Evolutionary conservation across 331 rosid genomes (phyloP).

Genomic region (Rhamnella rubrinervis): DNA sequence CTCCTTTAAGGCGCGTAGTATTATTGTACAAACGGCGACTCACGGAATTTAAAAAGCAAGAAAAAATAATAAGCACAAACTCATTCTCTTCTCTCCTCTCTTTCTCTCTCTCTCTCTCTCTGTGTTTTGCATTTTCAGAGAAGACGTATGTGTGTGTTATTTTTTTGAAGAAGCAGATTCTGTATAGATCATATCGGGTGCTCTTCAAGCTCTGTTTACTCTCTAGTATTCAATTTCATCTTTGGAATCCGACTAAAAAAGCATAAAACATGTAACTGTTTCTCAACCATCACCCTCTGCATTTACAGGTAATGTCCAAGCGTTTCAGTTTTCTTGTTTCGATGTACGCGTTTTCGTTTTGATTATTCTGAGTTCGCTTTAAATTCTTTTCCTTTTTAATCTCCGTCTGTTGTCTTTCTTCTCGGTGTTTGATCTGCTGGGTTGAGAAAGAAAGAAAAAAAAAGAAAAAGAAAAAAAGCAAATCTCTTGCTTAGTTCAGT

Average conservation of each 20-base stretch:
- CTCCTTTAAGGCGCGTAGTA: background rate
- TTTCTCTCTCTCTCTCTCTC: background rate
- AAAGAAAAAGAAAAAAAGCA: background rate
- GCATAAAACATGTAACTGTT: constrained; percentile 18
- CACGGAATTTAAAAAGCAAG: constrained; percentile 24
- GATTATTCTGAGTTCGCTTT: constrained; percentile 27
- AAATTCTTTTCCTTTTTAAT: constrained; percentile 17
- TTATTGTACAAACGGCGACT: constrained; percentile 22
- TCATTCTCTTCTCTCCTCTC: background rate
- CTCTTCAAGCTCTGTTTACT: background rate
- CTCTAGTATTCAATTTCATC: background rate
- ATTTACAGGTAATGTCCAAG: constrained; percentile 30
- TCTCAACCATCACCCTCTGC: background rate
- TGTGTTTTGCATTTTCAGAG: constrained; percentile 21
- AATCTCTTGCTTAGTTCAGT: constrained; percentile 15
- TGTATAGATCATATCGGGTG: background rate
- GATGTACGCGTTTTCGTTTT: constrained; percentile 19
- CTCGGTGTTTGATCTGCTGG: constrained; percentile 10
- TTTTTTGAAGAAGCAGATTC: background rate
- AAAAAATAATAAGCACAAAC: background rate
- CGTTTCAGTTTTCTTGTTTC: background rate
- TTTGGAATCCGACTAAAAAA: constrained; percentile 34
- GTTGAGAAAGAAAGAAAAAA: constrained; percentile 13
- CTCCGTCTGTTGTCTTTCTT: background rate
- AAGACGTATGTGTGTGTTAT: constrained; percentile 2